These are phyloP conservation scores for Lachancea sp. DNA, from an alignment of 805 yeast genomes.

Conservation along the genomic window DNA sequence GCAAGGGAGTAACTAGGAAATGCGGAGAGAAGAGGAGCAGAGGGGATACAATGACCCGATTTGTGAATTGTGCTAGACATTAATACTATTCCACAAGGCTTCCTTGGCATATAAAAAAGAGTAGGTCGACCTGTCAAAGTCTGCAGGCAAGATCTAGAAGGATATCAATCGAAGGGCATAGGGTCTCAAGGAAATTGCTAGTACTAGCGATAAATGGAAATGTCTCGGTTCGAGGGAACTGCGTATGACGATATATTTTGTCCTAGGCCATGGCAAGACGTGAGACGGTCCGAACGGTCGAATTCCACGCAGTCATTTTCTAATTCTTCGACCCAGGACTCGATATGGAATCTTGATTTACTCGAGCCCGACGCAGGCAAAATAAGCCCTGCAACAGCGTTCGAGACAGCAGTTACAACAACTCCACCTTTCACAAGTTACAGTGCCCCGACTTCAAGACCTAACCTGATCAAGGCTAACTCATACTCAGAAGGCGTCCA, in stretches of 20 bases:
- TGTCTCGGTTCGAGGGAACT: constrained; percentile 1
- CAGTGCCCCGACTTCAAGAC: not conserved
- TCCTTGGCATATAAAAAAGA: too few relatives aligned
- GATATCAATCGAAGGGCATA: too few relatives aligned
- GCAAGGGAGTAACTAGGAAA: too few relatives aligned
- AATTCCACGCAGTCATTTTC: constrained; percentile 2
- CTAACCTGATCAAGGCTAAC: constrained; percentile 5
- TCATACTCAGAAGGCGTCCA: constrained; percentile 9
- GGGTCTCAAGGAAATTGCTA: too few relatives aligned
- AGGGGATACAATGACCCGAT: too few relatives aligned
- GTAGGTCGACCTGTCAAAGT: too few relatives aligned
- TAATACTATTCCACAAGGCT: too few relatives aligned
- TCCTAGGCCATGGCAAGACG: constrained; percentile 5
- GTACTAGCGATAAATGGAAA: not conserved
- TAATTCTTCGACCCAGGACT: constrained; percentile 2
- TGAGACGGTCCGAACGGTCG: constrained; percentile 1
- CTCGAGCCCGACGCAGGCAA: constrained; percentile 3
- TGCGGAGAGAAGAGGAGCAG: too few relatives aligned
- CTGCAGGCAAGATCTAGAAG: too few relatives aligned
- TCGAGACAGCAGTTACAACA: not conserved
- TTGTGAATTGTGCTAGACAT: too few relatives aligned
- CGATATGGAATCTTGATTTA: constrained; percentile 4
- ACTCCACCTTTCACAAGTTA: not conserved
- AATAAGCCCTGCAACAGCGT: not conserved
- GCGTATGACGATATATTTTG: constrained; percentile 2